These are phyloP conservation scores for Pleurotus citrinopileatus DNA, from an alignment of 768 basidiomycete species.

Conservation along the genomic window DNA sequence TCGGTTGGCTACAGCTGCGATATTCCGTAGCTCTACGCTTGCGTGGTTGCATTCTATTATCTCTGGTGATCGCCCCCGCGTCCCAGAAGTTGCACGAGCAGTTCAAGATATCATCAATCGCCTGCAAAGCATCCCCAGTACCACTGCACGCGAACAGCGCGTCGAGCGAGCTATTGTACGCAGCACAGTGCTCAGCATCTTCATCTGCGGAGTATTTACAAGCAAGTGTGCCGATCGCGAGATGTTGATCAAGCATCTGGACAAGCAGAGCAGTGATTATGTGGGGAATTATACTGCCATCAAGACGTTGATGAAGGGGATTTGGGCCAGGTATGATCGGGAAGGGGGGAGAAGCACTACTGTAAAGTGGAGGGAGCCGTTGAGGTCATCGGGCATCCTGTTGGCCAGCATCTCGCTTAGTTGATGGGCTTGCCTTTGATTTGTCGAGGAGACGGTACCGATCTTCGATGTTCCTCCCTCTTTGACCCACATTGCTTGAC, in stretches of 20 bases:
- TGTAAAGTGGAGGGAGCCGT: constrained; percentile 62
- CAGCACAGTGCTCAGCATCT: constrained; percentile 78
- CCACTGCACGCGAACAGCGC: constrained; percentile 21
- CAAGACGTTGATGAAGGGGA: constrained; percentile 44
- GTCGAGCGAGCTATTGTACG: constrained; percentile 57
- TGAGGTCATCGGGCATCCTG: constrained; percentile 49
- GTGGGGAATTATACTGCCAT: constrained; percentile 69
- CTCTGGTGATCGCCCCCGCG: constrained; percentile 67
- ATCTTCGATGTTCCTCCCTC: too few relatives aligned
- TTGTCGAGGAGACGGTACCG: too few relatives aligned
- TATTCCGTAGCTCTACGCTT: constrained; percentile 72
- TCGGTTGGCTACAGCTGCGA: constrained; percentile 46
- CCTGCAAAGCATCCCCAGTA: constrained; percentile 36
- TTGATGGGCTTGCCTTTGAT: too few relatives aligned
- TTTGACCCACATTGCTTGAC: too few relatives aligned
- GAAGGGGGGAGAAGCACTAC: constrained; percentile 22
- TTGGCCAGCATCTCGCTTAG: too few relatives aligned
- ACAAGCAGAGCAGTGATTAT: constrained; percentile 47
- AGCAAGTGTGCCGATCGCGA: constrained; percentile 41
- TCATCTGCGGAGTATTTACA: constrained; percentile 69
- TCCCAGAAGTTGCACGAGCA: constrained; percentile 55
- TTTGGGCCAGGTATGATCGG: constrained; percentile 50
- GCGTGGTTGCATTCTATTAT: constrained; percentile 78
- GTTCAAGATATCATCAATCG: constrained; percentile 53
- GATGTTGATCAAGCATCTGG: constrained; percentile 43